Base-by-base conservation (phyloP, 2,329 filamentous ascomycete genomes). In the Macrophomina tecta region DNA sequence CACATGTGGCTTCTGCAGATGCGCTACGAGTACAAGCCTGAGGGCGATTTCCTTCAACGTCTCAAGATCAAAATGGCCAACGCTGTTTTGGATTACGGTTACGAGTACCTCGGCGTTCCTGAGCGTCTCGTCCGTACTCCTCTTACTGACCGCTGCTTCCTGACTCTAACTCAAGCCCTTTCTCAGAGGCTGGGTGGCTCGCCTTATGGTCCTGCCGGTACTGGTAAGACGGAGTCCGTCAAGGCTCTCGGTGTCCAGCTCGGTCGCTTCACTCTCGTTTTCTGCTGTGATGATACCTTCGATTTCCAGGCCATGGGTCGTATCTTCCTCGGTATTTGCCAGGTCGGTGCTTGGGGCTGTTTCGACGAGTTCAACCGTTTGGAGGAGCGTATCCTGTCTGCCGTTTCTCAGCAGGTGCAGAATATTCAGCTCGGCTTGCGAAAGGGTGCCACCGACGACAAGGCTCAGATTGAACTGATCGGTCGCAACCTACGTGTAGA, bases 321-420 rank as follows among this genome's bases (percentile, higher is more conserved):
- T 72, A 99, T 99, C 73, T 99, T 99, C 86, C 86, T 99, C 42
- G 95, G 95, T 86, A 97, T 99, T 69, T 99, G 96, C 78, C 95
- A 99, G 79, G 95, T 99, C 56, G 95, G 95, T 78, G 95, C 95
- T 4, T 99, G 95, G 95, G 96, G 96, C 74, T 99, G 95, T 83
- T 99, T 99, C 80, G 95, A 99, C 76, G 95, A 99, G 83, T 99
- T 99, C 85, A 99, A 99, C 81, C 92, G 95, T 86, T 85, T 99
- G 23, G 95, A 99, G 75, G 95, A 99, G 82, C 90, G 95, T 70
- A 99, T 99, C 68, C 81, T 99, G 69, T 99, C 96, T 52, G 95
- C 95, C 18, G 96, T 99, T 16, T 99, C 96, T 23, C 95, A 99
- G 79, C 96, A 99, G 78, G 97, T 99, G 64, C 95, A 99, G 76